Conservation (phyloP, 805 yeast genomes). For the Tetrapisispora iriomotensis region DNA sequence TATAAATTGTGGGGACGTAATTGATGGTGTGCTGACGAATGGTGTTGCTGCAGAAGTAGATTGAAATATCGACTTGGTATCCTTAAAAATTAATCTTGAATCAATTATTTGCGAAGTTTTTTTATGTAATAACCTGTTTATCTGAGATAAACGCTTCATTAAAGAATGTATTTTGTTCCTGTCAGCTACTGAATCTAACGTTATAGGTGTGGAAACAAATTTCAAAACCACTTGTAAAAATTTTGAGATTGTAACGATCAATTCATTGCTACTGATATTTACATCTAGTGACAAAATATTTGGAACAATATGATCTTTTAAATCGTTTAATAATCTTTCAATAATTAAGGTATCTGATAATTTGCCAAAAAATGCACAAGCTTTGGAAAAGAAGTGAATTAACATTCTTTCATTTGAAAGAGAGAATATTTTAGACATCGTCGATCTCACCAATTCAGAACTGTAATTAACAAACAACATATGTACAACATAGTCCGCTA, state of each 20-base stretch:
- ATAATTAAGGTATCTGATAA: conserved; percentile 23
- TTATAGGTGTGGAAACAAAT: conserved; percentile 9
- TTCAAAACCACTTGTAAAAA: conserved; percentile 17
- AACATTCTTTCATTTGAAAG: conserved; percentile 11
- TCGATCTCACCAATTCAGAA: conserved; percentile 16
- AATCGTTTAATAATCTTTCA: conserved; percentile 22
- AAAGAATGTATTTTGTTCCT: conserved; percentile 13
- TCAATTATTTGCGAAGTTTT: conserved; percentile 17
- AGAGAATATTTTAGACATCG: conserved; percentile 18
- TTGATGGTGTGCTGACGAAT: conserved; percentile 19
- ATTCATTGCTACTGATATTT: conserved; percentile 8
- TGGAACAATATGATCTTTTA: conserved; percentile 19
- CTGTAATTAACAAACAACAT: conserved; percentile 25
- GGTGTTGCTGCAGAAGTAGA: conserved; percentile 11
- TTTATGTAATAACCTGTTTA: conserved; percentile 20
- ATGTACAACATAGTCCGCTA: conserved; percentile 24
- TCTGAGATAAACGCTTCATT: conserved; percentile 14
- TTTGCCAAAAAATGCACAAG: conserved; percentile 18
- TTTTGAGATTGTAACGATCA: conserved; percentile 21
- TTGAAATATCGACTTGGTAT: conserved; percentile 6
- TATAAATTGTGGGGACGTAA: conserved; percentile 24
- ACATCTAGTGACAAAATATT: conserved; percentile 12
- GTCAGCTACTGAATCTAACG: conserved; percentile 8
- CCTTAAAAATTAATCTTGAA: conserved; percentile 14
- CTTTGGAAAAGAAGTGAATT: conserved; percentile 22